Evolutionary conservation across 768 basidiomycete species (phyloP), one percentile per base, ranked within the genome.

Genomic region (Butyriboletus loyo): DNA sequence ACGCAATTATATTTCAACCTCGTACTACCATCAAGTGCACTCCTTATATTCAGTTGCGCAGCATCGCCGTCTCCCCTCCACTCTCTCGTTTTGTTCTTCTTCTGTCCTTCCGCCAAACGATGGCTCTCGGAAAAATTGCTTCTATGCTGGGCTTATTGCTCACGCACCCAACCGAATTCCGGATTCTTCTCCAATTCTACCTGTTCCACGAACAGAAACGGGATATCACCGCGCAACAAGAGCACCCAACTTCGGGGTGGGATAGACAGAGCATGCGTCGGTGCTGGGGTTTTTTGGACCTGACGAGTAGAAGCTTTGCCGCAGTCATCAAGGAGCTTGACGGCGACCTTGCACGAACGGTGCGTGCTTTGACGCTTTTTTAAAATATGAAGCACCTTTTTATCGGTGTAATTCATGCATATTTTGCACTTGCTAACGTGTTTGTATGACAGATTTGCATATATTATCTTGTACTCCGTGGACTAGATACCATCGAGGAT

Each of bases 401-500:
- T 19, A 14, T 6, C 5, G 7, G 14, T 24, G 30, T 34, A 10
- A 19, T 32, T 38, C 13, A 21, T 38, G n/a, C 25, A 7, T 30
- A 11, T 34, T 4, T 9, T 36, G 9, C 19, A 3, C 27, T 27
- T 17, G n/a, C 45, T 58, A 4, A 56, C 49, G 7, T 28, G 40
- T 37, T 45, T 36, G 24, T n/a, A 11, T 37, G 42, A 15, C 56
- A 97, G 96, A 86, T 98, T 58, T 93, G 90, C 68, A 72, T 98
- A 54, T 98, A 97, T 72, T 99, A 98, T 72, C 82, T 99, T 38
- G 89, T 95, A 6, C 79, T 99, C 7, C 84, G 96, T 21, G 97
- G 85, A 6, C 76, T 98, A n/a, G 96, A 99, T 69, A 99, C 96
- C 5, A 83, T 99, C 57, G 96, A 98, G 70, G 96, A 99, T 70